These are phyloP conservation scores for Aspergillus novoparasiticus DNA, from an alignment of 2,329 filamentous ascomycete genomes.

Conservation along the genomic window DNA sequence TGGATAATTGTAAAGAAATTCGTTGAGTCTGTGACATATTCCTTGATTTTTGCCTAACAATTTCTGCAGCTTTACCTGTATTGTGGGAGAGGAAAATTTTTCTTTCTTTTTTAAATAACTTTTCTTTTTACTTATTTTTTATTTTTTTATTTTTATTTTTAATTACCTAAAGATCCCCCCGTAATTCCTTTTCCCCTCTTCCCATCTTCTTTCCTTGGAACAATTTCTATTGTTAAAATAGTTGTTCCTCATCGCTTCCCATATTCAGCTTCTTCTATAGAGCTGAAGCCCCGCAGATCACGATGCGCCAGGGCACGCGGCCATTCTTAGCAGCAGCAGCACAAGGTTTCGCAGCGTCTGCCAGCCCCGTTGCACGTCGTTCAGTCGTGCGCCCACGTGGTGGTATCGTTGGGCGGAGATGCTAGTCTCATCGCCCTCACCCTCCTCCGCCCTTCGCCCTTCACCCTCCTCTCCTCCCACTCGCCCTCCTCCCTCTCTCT, in stretches of 20 bases:
- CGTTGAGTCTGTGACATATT: neutral
- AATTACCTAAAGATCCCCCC: neutral
- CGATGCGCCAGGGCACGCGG: slow-evolving; percentile 33
- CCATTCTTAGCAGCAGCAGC: slow-evolving; percentile 20
- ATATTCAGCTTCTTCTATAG: slow-evolving; percentile 15
- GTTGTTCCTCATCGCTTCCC: neutral
- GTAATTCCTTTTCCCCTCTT: slow-evolving; percentile 3
- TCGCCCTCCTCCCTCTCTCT: slow-evolving; percentile 22
- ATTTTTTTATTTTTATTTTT: neutral
- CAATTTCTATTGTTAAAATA: neutral
- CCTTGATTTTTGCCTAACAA: neutral
- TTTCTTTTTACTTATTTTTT: neutral
- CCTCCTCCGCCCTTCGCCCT: slow-evolving; percentile 41
- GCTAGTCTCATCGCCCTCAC: slow-evolving; percentile 47
- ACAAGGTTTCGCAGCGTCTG: slow-evolving; percentile 35
- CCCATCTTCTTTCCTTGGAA: neutral
- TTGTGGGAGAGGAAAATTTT: neutral
- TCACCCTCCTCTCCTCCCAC: slow-evolving; percentile 29
- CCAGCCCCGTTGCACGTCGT: slow-evolving; percentile 30
- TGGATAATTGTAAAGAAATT: neutral
- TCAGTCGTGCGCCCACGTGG: slow-evolving; percentile 43
- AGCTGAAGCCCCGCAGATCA: slow-evolving; percentile 24
- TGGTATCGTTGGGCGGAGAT: slow-evolving; percentile 37
- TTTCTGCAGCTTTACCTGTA: slow-evolving; percentile 3
- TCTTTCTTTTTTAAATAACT: neutral